Evolutionary conservation across 495 filamentous ascomycete species (phyloP).

Genomic region (Penicillium nucicola): DNA sequence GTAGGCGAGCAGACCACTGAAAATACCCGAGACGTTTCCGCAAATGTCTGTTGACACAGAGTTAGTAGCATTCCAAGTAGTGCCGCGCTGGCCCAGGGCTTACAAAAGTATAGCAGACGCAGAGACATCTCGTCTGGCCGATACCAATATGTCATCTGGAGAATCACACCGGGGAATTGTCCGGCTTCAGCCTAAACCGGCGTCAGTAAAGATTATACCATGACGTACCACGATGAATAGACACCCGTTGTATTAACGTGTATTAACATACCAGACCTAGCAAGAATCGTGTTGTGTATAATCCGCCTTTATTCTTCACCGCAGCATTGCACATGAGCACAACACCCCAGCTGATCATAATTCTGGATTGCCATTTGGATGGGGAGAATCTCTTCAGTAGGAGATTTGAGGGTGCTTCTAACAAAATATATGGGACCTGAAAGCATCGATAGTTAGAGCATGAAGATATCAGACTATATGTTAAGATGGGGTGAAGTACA

Average conservation of each 20-base stretch:
- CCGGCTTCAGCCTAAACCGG: conserved; percentile 27
- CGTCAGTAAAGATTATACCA: background rate
- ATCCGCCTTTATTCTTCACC: conserved; percentile 25
- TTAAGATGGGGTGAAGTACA: conserved; percentile 6
- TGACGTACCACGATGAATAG: background rate
- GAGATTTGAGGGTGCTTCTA: conserved; percentile 38
- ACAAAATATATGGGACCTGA: conserved; percentile 44
- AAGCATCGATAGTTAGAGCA: background rate
- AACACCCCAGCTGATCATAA: conserved; percentile 36
- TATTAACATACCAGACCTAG: conserved; percentile 29
- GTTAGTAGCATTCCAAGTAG: background rate
- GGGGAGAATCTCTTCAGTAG: conserved; percentile 32
- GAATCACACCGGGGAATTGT: conserved; percentile 34
- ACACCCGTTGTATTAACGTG: too few species aligned
- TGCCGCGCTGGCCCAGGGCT: background rate
- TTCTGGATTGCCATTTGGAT: conserved; percentile 31
- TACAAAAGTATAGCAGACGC: conserved; percentile 17
- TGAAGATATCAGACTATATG: background rate
- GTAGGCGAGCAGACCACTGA: conserved; percentile 31
- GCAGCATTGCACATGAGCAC: conserved; percentile 34
- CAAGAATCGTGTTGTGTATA: conserved; percentile 31
- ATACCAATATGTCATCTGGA: conserved; percentile 38
- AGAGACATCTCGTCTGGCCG: conserved; percentile 35
- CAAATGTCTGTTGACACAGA: conserved; percentile 29
- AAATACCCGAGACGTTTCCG: conserved; percentile 29